Conservation (phyloP, 2,329 filamentous ascomycete species). For the Hymenoscyphus occultus region DNA sequence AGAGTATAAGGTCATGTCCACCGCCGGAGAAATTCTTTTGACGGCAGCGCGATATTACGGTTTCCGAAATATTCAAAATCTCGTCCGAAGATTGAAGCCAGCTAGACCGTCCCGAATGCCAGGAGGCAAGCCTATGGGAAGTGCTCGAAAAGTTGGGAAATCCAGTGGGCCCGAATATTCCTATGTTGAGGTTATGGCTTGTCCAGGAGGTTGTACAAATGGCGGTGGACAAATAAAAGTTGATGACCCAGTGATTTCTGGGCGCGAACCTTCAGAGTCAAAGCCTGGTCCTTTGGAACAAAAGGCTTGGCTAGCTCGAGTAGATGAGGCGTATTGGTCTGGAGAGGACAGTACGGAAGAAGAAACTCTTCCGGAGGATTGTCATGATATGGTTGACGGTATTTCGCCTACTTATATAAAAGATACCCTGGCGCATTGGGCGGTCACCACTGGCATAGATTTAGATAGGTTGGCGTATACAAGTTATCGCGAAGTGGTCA, state of each 20-base stretch:
- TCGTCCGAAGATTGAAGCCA: slow-evolving; percentile 88
- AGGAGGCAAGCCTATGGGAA: slow-evolving; percentile 62
- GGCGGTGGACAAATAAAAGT: slow-evolving; percentile 94
- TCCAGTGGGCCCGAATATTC: slow-evolving; percentile 62
- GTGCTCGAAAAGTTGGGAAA: slow-evolving; percentile 53
- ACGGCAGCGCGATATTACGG: slow-evolving; percentile 91
- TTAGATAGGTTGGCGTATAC: slow-evolving; percentile 75
- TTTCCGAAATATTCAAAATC: slow-evolving; percentile 96
- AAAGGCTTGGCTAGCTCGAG: slow-evolving; percentile 76
- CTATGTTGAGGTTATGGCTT: slow-evolving; percentile 99
- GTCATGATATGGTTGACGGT: slow-evolving; percentile 53
- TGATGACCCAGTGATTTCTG: slow-evolving; percentile 66
- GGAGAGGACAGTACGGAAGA: slow-evolving; percentile 51
- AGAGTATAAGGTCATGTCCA: slow-evolving; percentile 70
- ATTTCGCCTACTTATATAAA: slow-evolving; percentile 66
- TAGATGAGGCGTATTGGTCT: slow-evolving; percentile 91
- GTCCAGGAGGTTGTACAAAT: slow-evolving; percentile 97
- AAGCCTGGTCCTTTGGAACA: slow-evolving; percentile 75
- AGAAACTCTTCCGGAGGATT: slow-evolving; percentile 31
- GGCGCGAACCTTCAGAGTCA: slow-evolving; percentile 45
- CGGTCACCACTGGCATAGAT: slow-evolving; percentile 64
- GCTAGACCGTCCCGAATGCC: slow-evolving; percentile 74
- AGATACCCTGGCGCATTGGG: slow-evolving; percentile 74
- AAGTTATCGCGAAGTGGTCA: slow-evolving; percentile 87
- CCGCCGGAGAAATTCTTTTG: slow-evolving; percentile 59